Evolutionary conservation across 2,329 filamentous ascomycete genomes (phyloP).

Genomic region (Lizonia empirigonia): DNA sequence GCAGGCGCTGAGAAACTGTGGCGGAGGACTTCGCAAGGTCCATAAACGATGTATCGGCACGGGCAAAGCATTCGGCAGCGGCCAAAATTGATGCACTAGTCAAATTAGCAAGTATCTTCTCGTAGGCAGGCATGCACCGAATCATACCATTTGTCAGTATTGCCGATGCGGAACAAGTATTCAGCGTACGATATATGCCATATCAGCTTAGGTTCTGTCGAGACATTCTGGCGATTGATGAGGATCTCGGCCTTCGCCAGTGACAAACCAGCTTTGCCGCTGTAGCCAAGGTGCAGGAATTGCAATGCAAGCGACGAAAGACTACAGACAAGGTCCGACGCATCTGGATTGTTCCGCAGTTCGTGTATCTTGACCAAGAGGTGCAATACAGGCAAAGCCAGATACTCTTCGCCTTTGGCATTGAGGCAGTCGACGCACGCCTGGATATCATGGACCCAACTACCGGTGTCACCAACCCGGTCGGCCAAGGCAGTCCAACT

Average conservation of each 20-base stretch:
- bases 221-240: conserved; percentile 48
- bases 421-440: conserved; percentile 62
- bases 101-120: conserved; percentile 26
- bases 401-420: conserved; percentile 60
- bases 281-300: conserved; percentile 65
- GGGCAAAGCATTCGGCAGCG: conserved; percentile 38
- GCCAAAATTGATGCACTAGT: conserved; percentile 37
- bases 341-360: conserved; percentile 47
- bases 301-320: conserved; percentile 59
- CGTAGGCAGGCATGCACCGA: no score
- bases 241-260: conserved; percentile 65
- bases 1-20: conserved; percentile 42
- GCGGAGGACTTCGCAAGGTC: conserved; percentile 39
- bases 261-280: conserved; percentile 60
- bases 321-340: conserved; percentile 50
- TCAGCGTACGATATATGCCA: conserved; percentile 77
- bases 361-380: conserved; percentile 57
- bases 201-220: conserved; percentile 55
- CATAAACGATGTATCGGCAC: conserved; percentile 36
- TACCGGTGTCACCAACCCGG: conserved; percentile 57
- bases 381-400: conserved; percentile 57
- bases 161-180: conserved; percentile 71
- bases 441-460: conserved; percentile 58
- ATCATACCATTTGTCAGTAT: conserved; percentile 63
- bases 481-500: conserved; percentile 49